Evolutionary conservation across 768 basidiomycete species (phyloP).

Genomic region (Amylocystis lapponica): DNA sequence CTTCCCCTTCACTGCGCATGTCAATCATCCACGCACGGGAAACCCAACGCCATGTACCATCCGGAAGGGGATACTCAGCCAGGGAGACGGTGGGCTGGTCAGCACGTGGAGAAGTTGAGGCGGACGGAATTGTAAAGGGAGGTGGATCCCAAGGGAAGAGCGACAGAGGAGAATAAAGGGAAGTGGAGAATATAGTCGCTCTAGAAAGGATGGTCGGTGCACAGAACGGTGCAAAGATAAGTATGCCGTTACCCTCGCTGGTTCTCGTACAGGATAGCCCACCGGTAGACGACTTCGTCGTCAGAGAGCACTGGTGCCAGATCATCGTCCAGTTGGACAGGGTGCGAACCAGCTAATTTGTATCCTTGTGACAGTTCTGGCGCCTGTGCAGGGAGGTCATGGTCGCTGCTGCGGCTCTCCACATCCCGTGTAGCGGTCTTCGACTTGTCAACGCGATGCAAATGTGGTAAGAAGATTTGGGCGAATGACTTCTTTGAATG

Average conservation of each 20-base stretch:
- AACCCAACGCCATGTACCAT: slow-evolving; percentile 79
- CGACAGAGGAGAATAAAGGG: slow-evolving; percentile 64
- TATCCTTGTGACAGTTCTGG: background rate
- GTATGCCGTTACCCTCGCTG: slow-evolving; percentile 62
- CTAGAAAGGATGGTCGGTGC: slow-evolving; percentile 21
- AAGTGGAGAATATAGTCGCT: slow-evolving; percentile 63
- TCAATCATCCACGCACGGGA: slow-evolving; percentile 83
- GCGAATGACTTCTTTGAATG: background rate
- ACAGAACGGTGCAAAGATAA: background rate
- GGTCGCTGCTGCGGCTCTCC: background rate
- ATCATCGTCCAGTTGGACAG: slow-evolving; percentile 7
- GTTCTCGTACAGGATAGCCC: slow-evolving; percentile 80
- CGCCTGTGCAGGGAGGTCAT: background rate
- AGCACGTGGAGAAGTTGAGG: slow-evolving; percentile 26
- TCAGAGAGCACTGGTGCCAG: slow-evolving; percentile 1
- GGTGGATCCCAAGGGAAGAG: slow-evolving; percentile 69
- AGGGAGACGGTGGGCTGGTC: slow-evolving; percentile 55
- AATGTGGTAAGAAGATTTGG: background rate
- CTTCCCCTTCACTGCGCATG: slow-evolving; percentile 76
- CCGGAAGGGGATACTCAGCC: slow-evolving; percentile 64
- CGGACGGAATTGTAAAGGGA: slow-evolving; percentile 58
- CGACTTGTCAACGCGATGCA: background rate
- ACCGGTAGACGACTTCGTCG: slow-evolving; percentile 45
- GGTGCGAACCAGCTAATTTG: background rate
- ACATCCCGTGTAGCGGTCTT: background rate